phyloP scores from a whole-genome alignment of 2,329 filamentous ascomycete genomes.

The Colletotrichum sp. region DNA sequence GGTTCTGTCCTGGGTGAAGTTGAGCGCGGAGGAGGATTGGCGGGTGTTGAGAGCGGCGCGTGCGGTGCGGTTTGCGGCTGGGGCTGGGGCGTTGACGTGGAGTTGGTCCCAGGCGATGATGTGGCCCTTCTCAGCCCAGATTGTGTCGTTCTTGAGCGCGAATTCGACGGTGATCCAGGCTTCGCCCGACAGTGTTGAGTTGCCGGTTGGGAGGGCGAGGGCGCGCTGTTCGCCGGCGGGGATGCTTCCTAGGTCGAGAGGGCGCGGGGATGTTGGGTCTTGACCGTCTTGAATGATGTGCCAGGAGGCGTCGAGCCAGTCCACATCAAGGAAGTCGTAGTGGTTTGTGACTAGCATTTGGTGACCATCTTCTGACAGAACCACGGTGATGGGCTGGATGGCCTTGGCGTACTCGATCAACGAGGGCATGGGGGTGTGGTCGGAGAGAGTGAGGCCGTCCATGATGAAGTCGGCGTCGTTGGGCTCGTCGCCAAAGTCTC shows the following conservation, averaged over 20 bases:
- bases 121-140: conserved; percentile 18
- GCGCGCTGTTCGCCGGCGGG: background rate
- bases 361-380: conserved; percentile 40
- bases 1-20: background rate
- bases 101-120: conserved; percentile 24
- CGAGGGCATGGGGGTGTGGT: conserved; percentile 56
- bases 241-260: background rate
- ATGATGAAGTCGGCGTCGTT: conserved; percentile 66
- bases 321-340: conserved; percentile 58
- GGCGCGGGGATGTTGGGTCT: background rate
- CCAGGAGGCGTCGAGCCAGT: conserved; percentile 52
- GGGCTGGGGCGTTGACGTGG: background rate
- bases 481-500: conserved; percentile 65
- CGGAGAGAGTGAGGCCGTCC: conserved; percentile 56
- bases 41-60: background rate
- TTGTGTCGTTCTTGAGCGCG: background rate
- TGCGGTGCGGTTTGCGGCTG: background rate
- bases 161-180: conserved; percentile 20
- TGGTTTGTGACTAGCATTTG: conserved; percentile 53
- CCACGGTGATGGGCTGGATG: conserved; percentile 62
- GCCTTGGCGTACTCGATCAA: conserved; percentile 62
- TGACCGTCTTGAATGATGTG: conserved; percentile 29
- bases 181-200: background rate
- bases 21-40: background rate
- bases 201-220: background rate